phyloP scores from a whole-genome alignment of 768 basidiomycete genomes.

The Leccinum incarnatum region DNA sequence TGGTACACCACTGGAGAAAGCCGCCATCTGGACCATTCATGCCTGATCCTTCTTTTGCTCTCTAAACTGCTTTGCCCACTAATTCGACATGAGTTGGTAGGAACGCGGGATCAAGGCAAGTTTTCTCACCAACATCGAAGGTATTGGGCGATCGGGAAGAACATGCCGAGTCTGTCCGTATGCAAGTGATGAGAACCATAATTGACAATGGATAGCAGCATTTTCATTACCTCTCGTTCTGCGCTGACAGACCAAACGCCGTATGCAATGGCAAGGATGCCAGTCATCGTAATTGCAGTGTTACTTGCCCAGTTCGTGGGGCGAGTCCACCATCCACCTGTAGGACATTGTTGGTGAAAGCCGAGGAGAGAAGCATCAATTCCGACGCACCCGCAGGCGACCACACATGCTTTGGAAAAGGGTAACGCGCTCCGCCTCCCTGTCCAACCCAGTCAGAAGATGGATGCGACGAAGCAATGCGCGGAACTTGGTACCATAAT shows the following conservation, averaged over 20 bases:
- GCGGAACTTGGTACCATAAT: not conserved
- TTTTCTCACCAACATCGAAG: conserved; percentile 68
- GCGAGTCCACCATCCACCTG: conserved; percentile 95
- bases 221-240: conserved; percentile 61
- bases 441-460: conserved; percentile 25
- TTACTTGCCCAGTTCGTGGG: conserved; percentile 88
- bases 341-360: not conserved
- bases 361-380: not conserved
- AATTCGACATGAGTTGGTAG: conserved; percentile 1
- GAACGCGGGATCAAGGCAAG: not conserved
- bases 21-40: conserved; percentile 2
- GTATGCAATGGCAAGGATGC: conserved; percentile 66
- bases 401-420: conserved; percentile 94
- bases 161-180: conserved; percentile 49
- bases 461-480: not conserved
- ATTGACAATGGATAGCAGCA: not conserved
- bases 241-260: conserved; percentile 73
- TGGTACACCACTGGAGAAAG: not conserved
- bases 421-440: conserved; percentile 86
- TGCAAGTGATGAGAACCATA: conserved; percentile 5
- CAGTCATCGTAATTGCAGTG: conserved; percentile 69
- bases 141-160: conserved; percentile 67
- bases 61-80: conserved; percentile 55
- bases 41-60: conserved; percentile 22
- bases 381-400: conserved; percentile 72